These are phyloP conservation scores for Lentinula detonsa DNA, from an alignment of 768 basidiomycete genomes.

Conservation along the genomic window DNA sequence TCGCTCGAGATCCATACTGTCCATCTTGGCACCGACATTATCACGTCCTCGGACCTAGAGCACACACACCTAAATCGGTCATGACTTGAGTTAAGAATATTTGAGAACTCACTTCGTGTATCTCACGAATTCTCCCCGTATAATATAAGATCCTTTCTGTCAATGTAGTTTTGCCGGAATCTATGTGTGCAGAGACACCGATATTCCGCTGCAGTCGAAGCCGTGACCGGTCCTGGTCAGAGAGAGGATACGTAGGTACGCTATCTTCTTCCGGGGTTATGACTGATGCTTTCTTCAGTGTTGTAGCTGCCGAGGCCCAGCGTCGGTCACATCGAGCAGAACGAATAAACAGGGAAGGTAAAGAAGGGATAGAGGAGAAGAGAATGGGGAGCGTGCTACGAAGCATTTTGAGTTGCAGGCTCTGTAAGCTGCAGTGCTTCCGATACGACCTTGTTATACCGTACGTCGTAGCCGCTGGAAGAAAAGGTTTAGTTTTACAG, in stretches of 20 bases:
- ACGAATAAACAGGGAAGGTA: background rate
- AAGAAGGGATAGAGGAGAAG: background rate
- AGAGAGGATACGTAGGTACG: conserved; percentile 39
- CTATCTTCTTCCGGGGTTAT: conserved; percentile 9
- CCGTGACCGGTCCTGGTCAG: conserved; percentile 59
- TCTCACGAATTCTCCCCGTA: conserved; percentile 91
- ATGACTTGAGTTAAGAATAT: conserved; percentile 5
- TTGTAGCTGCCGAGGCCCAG: conserved; percentile 14
- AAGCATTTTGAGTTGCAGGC: background rate
- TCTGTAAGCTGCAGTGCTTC: background rate
- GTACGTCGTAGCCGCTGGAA: background rate
- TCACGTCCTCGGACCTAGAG: conserved; percentile 85
- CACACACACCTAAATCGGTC: conserved; percentile 12
- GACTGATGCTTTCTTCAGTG: background rate
- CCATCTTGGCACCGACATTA: conserved; percentile 98
- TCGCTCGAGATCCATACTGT: conserved; percentile 97
- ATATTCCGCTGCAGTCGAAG: conserved; percentile 86
- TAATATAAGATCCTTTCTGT: conserved; percentile 96
- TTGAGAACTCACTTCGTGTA: conserved; percentile 76
- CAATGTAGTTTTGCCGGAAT: conserved; percentile 96
- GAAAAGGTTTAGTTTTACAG: background rate
- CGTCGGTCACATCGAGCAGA: conserved; percentile 8
- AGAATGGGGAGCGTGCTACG: background rate
- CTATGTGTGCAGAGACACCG: conserved; percentile 92
- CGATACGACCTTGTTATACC: background rate